These are phyloP conservation scores for Suhomyces wounanorum DNA, from an alignment of 1,139 yeast genomes.

Conservation along the genomic window DNA sequence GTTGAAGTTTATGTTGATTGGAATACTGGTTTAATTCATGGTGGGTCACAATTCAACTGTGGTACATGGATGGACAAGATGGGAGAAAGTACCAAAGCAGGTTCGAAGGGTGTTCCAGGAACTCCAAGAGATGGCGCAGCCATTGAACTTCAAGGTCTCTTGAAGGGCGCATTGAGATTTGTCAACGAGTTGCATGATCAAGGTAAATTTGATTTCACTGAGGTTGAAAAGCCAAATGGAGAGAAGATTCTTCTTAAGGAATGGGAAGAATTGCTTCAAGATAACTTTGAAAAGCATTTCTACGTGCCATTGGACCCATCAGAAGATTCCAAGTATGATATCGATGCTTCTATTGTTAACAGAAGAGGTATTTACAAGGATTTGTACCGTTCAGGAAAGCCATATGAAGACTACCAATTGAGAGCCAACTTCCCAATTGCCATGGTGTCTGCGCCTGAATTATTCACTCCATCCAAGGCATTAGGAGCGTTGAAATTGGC, in stretches of 20 bases:
- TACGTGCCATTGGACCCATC: conserved; percentile 67
- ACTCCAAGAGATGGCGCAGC: conserved; percentile 99
- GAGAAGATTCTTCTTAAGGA: conserved; percentile 50
- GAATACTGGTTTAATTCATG: conserved; percentile 83
- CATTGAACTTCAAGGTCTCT: conserved; percentile 83
- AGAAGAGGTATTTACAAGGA: conserved; percentile 96
- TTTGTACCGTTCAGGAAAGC: conserved; percentile 74
- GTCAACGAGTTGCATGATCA: conserved; percentile 58
- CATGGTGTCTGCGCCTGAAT: conserved; percentile 90
- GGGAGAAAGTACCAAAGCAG: conserved; percentile 91
- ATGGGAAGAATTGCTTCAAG: conserved; percentile 73
- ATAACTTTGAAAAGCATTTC: conserved; percentile 76
- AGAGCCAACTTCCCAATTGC: conserved; percentile 94
- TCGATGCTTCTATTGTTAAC: conserved; percentile 69
- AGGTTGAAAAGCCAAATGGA: conserved; percentile 62
- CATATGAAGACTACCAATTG: conserved; percentile 90
- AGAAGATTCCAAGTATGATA: conserved; percentile 54
- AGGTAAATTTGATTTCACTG: conserved; percentile 57
- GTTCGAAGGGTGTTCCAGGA: conserved; percentile 88
- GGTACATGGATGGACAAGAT: conserved; percentile 99
- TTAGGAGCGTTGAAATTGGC: conserved; percentile 66
- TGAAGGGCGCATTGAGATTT: conserved; percentile 83
- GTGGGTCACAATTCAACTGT: conserved; percentile 91
- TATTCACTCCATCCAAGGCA: conserved; percentile 67
- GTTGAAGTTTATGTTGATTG: conserved; percentile 82